Conservation (phyloP, 2,329 filamentous ascomycete genomes). For the Chalara sp. region DNA sequence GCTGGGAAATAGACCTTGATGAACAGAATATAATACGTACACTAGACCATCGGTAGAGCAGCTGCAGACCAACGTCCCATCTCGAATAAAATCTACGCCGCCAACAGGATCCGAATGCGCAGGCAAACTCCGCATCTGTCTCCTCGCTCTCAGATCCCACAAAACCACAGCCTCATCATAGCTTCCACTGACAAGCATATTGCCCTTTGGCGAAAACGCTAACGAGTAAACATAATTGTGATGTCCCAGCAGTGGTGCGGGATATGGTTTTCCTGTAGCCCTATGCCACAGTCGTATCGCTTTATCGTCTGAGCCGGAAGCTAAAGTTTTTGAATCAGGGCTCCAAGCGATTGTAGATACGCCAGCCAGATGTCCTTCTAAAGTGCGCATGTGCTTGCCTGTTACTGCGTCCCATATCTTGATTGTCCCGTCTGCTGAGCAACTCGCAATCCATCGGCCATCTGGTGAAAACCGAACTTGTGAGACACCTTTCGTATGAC, state of each 20-base stretch:
- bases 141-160: conserved; percentile 88
- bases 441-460: conserved; percentile 81
- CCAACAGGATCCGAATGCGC: conserved; percentile 93
- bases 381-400: conserved; percentile 75
- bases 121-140: conserved; percentile 82
- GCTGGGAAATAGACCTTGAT: neutral
- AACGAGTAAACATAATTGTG: conserved; percentile 95
- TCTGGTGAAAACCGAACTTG: conserved; percentile 89
- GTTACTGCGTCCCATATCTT: conserved; percentile 84
- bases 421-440: conserved; percentile 81
- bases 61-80: conserved; percentile 86
- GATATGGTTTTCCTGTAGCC: conserved; percentile 50
- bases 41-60: conserved; percentile 90
- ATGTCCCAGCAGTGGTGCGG: conserved; percentile 66
- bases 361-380: conserved; percentile 89
- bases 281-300: conserved; percentile 88
- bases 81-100: conserved; percentile 86
- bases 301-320: conserved; percentile 93
- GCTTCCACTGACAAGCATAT: conserved; percentile 89
- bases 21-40: conserved; percentile 35
- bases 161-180: conserved; percentile 97
- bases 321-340: conserved; percentile 79
- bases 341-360: conserved; percentile 93
- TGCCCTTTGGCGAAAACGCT: conserved; percentile 95
- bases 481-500: conserved; percentile 73